A percentile compares a stretch with the other conserved stretches of the same genome.
phyloP scores from a whole-genome alignment of 2,329 filamentous ascomycete genomes.

The Cryoendolithus antarcticus region DNA sequence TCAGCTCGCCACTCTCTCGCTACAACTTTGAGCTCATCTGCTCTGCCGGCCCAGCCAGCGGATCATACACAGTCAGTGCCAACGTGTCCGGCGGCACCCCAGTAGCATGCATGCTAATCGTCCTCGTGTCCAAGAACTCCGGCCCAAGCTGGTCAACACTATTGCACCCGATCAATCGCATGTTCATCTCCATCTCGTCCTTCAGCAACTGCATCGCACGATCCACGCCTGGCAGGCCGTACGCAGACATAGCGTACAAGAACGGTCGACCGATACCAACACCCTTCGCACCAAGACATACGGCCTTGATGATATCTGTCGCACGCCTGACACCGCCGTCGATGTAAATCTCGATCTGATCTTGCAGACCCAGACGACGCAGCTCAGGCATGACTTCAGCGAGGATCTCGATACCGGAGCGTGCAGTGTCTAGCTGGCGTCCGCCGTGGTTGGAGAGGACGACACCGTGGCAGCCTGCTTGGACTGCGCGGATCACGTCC shows the following conservation, averaged over 20 bases:
- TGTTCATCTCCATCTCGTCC: constrained; percentile 98
- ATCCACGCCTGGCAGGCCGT: constrained; percentile 77
- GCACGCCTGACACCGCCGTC: constrained; percentile 84
- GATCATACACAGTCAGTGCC: constrained; percentile 43
- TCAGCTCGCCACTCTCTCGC: neutral
- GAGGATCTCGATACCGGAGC: constrained; percentile 78
- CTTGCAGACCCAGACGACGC: constrained; percentile 57
- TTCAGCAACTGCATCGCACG: constrained; percentile 62
- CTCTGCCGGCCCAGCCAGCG: constrained; percentile 29
- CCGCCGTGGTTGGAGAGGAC: constrained; percentile 95
- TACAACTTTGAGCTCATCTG: constrained; percentile 3
- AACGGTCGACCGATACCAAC: constrained; percentile 93
- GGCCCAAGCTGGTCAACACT: constrained; percentile 67
- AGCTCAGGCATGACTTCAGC: constrained; percentile 88
- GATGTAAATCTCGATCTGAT: constrained; percentile 66
- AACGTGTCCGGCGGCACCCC: constrained; percentile 51
- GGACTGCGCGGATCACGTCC: constrained; percentile 70
- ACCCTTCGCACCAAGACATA: constrained; percentile 82
- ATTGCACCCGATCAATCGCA: constrained; percentile 78
- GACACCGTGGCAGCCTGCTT: constrained; percentile 68
- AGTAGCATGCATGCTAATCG: constrained; percentile 49
- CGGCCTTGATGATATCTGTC: constrained; percentile 89
- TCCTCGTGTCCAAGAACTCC: constrained; percentile 65
- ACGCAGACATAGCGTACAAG: constrained; percentile 89
- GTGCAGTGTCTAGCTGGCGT: constrained; percentile 82